Conservation (phyloP, 306 rosid genomes). For the Acacia crassicarpa region DNA sequence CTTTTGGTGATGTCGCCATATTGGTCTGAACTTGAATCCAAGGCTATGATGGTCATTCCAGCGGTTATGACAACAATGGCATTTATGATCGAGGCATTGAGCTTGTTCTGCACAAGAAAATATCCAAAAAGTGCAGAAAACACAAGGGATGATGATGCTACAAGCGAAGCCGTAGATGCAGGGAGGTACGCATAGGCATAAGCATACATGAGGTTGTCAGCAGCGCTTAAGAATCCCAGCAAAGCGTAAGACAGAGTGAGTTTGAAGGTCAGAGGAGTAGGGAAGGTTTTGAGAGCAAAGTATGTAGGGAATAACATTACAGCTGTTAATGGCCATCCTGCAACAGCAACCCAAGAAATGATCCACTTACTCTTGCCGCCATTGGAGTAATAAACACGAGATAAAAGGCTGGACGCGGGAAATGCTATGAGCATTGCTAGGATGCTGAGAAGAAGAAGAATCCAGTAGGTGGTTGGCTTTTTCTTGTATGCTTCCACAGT, state of each 20-base stretch:
- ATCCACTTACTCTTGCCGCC: conserved; percentile 96
- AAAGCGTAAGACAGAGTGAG: conserved; percentile 55
- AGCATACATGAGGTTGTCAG: conserved; percentile 92
- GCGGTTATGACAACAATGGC: conserved; percentile 68
- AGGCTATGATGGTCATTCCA: conserved; percentile 73
- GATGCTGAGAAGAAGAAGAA: conserved; percentile 70
- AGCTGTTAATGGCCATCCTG: conserved; percentile 87
- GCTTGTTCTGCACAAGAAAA: conserved; percentile 67
- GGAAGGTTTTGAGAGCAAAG: conserved; percentile 45
- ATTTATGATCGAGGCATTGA: conserved; percentile 70
- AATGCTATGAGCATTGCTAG: conserved; percentile 82
- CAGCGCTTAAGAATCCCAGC: conserved; percentile 82
- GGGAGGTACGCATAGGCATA: conserved; percentile 97
- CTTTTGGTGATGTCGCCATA: conserved; percentile 45
- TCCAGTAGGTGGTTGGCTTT: conserved; percentile 77
- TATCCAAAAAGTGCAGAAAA: conserved; percentile 83
- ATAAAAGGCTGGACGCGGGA: conserved; percentile 86
- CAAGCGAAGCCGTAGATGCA: conserved; percentile 87
- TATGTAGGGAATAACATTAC: conserved; percentile 70
- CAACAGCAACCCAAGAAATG: conserved; percentile 92
- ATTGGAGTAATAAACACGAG: conserved; percentile 73
- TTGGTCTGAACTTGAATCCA: conserved; percentile 86
- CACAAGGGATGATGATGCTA: conserved; percentile 81
- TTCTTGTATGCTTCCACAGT: conserved; percentile 52
- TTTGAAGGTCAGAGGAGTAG: conserved; percentile 56